These are phyloP conservation scores for Mariannaea sp. DNA, from an alignment of 2,329 filamentous ascomycete genomes.

Conservation along the genomic window DNA sequence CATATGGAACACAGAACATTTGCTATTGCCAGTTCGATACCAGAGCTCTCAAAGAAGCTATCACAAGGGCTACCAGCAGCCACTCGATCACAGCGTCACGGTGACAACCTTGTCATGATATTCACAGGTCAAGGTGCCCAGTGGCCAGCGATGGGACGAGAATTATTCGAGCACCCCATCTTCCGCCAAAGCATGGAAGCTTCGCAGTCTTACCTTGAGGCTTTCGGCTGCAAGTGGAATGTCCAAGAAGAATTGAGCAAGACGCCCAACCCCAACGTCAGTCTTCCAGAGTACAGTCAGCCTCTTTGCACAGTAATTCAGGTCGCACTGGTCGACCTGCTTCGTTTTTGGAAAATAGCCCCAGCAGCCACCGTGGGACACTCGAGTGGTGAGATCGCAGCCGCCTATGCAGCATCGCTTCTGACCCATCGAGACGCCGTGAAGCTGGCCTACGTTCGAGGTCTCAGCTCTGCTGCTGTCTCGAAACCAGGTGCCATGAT, in stretches of 20 bases:
- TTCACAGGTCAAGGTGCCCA: constrained; percentile 46
- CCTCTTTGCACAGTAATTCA: constrained; percentile 52
- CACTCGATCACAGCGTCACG: neutral
- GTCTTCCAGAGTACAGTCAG: constrained; percentile 47
- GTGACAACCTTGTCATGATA: constrained; percentile 21
- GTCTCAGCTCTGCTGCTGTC: constrained; percentile 37
- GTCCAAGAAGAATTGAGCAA: neutral
- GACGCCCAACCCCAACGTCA: constrained; percentile 29
- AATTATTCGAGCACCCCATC: constrained; percentile 24
- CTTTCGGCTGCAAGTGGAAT: neutral
- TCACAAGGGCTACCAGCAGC: neutral
- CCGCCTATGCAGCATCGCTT: constrained; percentile 49
- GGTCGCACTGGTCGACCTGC: constrained; percentile 49
- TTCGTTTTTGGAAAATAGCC: constrained; percentile 46
- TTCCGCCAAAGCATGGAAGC: constrained; percentile 17
- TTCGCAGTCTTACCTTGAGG: constrained; percentile 3
- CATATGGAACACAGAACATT: constrained; percentile 27
- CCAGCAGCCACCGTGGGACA: constrained; percentile 49
- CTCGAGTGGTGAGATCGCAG: constrained; percentile 53
- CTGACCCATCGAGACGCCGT: constrained; percentile 33
- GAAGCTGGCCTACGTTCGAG: constrained; percentile 54
- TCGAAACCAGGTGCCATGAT: constrained; percentile 33
- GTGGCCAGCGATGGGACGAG: constrained; percentile 39
- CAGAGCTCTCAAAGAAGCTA: neutral
- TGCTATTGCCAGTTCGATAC: neutral